Conservation (phyloP, 2,329 filamentous ascomycete species). For the Aspergillus piperis region DNA sequence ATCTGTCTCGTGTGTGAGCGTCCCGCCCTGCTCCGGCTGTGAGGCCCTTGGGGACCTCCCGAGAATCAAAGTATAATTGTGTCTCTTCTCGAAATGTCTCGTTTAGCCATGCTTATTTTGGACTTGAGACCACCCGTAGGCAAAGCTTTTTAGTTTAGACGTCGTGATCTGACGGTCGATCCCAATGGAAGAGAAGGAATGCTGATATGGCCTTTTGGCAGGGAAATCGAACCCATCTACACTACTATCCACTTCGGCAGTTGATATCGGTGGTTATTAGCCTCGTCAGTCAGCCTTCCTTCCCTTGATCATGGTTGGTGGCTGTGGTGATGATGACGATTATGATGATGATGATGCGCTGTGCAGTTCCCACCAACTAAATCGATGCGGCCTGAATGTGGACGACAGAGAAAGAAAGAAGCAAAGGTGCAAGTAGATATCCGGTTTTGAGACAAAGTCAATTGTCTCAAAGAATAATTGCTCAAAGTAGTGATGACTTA, state of each 20-base stretch:
- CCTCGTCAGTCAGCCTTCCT: background rate
- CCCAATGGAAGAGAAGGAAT: slow-evolving; percentile 17
- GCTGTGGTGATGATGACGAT: background rate
- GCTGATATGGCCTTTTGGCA: slow-evolving; percentile 1
- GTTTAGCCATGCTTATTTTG: background rate
- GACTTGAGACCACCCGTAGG: too few relatives aligned
- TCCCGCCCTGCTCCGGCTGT: slow-evolving; percentile 14
- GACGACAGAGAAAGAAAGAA: background rate
- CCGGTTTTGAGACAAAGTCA: slow-evolving; percentile 1
- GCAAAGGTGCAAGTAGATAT: background rate
- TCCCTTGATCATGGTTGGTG: background rate
- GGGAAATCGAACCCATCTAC: background rate
- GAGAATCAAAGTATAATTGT: slow-evolving; percentile 4
- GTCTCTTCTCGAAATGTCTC: background rate
- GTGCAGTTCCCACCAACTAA: background rate
- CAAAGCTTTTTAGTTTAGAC: slow-evolving; percentile 3
- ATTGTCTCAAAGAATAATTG: background rate
- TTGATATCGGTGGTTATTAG: background rate
- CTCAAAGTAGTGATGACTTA: background rate
- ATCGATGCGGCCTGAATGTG: background rate
- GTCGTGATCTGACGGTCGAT: slow-evolving; percentile 21
- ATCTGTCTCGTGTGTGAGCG: slow-evolving; percentile 18
- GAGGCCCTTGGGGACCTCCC: slow-evolving; percentile 7
- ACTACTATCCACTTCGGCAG: background rate
- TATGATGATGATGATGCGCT: background rate